A percentile compares a stretch with the other conserved stretches of the same genome.
Evolutionary conservation across 2,329 filamentous ascomycete species (phyloP).

Genomic region (Lecanicillium sp.): DNA sequence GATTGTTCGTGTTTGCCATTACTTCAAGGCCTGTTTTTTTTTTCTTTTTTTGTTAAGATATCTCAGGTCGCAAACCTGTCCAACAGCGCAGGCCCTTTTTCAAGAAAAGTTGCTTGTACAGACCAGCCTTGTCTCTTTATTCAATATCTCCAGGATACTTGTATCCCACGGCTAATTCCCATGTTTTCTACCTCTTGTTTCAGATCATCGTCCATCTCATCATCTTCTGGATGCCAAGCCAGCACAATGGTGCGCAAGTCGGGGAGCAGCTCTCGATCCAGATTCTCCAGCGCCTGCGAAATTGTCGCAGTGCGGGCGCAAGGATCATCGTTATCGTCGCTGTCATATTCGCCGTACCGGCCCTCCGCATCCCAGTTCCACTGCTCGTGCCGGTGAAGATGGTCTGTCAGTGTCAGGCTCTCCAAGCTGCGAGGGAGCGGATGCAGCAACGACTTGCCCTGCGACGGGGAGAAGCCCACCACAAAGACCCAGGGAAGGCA

Average conservation of each 20-base stretch:
- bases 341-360: background rate
- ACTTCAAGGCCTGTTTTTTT: background rate
- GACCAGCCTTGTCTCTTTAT: no score
- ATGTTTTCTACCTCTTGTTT: background rate
- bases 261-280: background rate
- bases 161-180: background rate
- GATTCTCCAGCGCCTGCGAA: background rate
- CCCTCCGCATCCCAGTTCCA: slow-evolving; percentile 1
- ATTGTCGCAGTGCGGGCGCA: background rate
- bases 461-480: slow-evolving; percentile 4
- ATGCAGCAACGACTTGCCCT: background rate
- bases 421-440: background rate
- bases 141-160: background rate
- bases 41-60: no score
- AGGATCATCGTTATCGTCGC: background rate
- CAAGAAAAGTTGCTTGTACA: no score
- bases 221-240: background rate
- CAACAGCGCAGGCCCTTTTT: no score
- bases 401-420: background rate
- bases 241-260: background rate
- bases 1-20: background rate
- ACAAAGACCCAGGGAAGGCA: slow-evolving; percentile 4
- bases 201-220: background rate
- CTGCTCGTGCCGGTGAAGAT: background rate
- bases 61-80: no score